Evolutionary conservation across 805 yeast species (phyloP).

Genomic region (Suhomyces pyralidae): DNA sequence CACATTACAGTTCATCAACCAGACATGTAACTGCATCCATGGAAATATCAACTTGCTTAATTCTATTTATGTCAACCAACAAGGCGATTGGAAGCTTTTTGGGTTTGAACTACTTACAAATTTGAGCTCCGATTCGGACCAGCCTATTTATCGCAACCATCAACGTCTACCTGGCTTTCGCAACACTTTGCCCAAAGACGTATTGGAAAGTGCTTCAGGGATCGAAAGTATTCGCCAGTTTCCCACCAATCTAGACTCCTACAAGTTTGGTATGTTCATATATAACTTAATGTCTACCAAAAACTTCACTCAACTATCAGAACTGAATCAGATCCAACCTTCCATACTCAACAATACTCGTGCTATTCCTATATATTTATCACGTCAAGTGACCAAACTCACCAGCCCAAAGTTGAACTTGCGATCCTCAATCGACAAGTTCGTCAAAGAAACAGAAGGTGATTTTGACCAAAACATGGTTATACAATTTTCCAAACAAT

Average conservation of each 20-base stretch:
- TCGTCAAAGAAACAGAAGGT: constrained; percentile 21
- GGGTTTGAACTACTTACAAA: constrained; percentile 72
- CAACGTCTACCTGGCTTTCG: constrained; percentile 20
- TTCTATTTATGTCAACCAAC: constrained; percentile 58
- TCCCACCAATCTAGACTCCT: constrained; percentile 59
- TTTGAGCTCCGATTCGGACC: constrained; percentile 44
- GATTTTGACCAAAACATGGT: constrained; percentile 42
- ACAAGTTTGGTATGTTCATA: constrained; percentile 57
- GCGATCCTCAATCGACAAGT: constrained; percentile 28
- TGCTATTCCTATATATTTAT: background rate
- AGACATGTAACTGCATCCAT: constrained; percentile 56
- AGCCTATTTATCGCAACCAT: constrained; percentile 40
- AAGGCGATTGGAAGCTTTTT: constrained; percentile 82
- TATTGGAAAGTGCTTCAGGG: constrained; percentile 35
- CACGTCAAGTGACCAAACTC: constrained; percentile 30
- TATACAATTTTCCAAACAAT: constrained; percentile 48
- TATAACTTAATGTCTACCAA: constrained; percentile 33
- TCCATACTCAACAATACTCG: background rate
- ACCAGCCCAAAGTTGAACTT: constrained; percentile 34
- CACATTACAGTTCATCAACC: constrained; percentile 56
- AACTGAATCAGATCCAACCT: background rate
- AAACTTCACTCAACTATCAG: background rate
- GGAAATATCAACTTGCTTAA: constrained; percentile 53
- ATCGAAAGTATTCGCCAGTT: constrained; percentile 33
- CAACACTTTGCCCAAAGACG: constrained; percentile 47